Evolutionary conservation across 164 flowering plant species (phyloP).

Genomic region (Berberis vulgaris): DNA sequence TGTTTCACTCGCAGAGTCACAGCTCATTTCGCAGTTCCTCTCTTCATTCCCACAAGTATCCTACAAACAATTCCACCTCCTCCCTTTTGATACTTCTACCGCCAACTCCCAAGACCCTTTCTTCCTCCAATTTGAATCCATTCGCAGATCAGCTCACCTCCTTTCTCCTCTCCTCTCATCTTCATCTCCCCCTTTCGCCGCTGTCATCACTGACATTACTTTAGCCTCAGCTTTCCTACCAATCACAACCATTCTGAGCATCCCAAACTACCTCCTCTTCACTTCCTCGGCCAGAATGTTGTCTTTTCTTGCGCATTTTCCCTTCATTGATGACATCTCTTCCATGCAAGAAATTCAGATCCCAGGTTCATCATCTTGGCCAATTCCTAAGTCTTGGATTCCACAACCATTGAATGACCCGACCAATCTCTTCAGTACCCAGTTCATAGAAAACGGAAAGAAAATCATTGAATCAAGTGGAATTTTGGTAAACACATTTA

Average conservation of each 20-base stretch:
- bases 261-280: slow-evolving; percentile 30
- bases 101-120: slow-evolving; percentile 28
- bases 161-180: slow-evolving; percentile 24
- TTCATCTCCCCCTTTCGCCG: slow-evolving; percentile 20
- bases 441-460: slow-evolving; percentile 12
- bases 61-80: slow-evolving; percentile 11
- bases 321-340: not conserved
- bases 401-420: slow-evolving; percentile 20
- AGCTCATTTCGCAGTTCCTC: slow-evolving; percentile 11
- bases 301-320: slow-evolving; percentile 17
- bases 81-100: slow-evolving; percentile 13
- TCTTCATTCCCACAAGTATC: slow-evolving; percentile 15
- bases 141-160: slow-evolving; percentile 27
- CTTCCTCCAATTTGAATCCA: slow-evolving; percentile 28
- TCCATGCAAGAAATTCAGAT: slow-evolving; percentile 8
- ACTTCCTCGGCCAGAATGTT: slow-evolving; percentile 36
- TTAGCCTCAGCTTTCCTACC: slow-evolving; percentile 11
- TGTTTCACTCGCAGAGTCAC: slow-evolving; percentile 16
- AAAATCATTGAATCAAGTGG: slow-evolving; percentile 22
- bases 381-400: slow-evolving; percentile 24
- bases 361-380: slow-evolving; percentile 19
- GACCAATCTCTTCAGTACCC: slow-evolving; percentile 14
- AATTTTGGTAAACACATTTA: slow-evolving; percentile 31
- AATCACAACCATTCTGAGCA: slow-evolving; percentile 3
- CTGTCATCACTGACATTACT: slow-evolving; percentile 16